phyloP scores from a whole-genome alignment of 345 rosid genomes.

The Mangifera indica region DNA sequence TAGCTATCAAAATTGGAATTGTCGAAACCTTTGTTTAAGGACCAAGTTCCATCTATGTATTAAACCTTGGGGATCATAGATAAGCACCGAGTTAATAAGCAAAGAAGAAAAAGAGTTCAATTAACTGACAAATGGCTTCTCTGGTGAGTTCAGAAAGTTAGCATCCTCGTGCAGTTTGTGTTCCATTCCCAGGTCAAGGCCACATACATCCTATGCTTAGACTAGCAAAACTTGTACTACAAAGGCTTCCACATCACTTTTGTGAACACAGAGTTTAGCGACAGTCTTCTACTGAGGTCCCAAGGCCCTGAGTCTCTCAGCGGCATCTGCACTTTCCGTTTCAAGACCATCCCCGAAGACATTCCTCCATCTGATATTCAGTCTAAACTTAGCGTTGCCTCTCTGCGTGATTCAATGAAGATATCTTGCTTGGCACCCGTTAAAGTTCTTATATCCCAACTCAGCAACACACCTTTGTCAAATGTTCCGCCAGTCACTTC shows the following conservation, averaged over 20 bases:
- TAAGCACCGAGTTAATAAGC: background rate
- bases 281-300: constrained; percentile 31
- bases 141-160: background rate
- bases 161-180: constrained; percentile 37
- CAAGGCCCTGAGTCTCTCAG: constrained; percentile 27
- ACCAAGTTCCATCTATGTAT: too few relatives aligned
- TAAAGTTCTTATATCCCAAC: constrained; percentile 18
- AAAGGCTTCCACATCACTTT: constrained; percentile 45
- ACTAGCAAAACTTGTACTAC: constrained; percentile 40
- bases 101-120: background rate
- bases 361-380: constrained; percentile 24
- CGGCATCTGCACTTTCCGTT: constrained; percentile 32
- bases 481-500: constrained; percentile 34
- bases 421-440: constrained; percentile 30
- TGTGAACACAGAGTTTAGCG: constrained; percentile 41
- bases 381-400: constrained; percentile 29
- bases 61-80: too few relatives aligned
- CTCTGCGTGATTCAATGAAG: constrained; percentile 34
- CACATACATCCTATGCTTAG: constrained; percentile 46
- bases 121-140: constrained; percentile 1
- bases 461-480: constrained; percentile 21
- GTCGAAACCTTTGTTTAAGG: too few relatives aligned
- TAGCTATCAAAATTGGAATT: too few relatives aligned
- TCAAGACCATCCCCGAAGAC: constrained; percentile 41
- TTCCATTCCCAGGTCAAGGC: constrained; percentile 50